Evolutionary conservation across 2,329 filamentous ascomycete species (phyloP), one percentile per base, ranked within the genome.

Genomic region (Sordariomycetes sp.): DNA sequence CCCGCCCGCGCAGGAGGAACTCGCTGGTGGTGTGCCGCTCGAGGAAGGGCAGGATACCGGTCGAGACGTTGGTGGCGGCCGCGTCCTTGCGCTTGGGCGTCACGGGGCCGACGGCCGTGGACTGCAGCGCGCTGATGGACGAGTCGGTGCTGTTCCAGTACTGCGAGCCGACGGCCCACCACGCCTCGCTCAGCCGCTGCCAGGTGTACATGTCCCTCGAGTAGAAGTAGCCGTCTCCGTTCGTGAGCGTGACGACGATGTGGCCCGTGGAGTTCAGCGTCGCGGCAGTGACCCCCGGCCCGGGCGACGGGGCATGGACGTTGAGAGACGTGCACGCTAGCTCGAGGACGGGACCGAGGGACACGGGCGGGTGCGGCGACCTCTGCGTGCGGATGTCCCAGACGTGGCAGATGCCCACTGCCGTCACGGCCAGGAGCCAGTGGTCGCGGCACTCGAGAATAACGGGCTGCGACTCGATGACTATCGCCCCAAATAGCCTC

Each of bases 71-170:
- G 0, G 82, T 79, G 0, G 74, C 74, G 57, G 80, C n/a, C n/a
- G n/a, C 73, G 10, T 76, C 72, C 40, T 74, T 74, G 7, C 25
- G 25, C 22, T 51, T 32, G 6, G 55, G 35, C 7, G 57, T 58
- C 48, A 77, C 76, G 2, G 83, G 77, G 0, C 86, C 84, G 8
- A 86, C 79, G 11, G 85, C 84, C 1, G 85, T 86, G 2, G 89
- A 85, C 63, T 90, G 86, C 43, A 96, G 73, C 55, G 91, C 89
- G 54, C 88, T 86, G 57, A 96, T 85, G 0, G 91, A 91, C 1
- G 90, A 91, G 66, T 97, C 94, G 57, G 91, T 96, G 1, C 91
- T 95, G 71, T 99, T 97, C 95, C 94, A 99, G 70, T 99, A 99
- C 69, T 99, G 94, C 64, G 90, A 96, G 20, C 92, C 92, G 0